These are phyloP conservation scores for Austroboletus festivus DNA, from an alignment of 768 basidiomycete species.

Conservation along the genomic window DNA sequence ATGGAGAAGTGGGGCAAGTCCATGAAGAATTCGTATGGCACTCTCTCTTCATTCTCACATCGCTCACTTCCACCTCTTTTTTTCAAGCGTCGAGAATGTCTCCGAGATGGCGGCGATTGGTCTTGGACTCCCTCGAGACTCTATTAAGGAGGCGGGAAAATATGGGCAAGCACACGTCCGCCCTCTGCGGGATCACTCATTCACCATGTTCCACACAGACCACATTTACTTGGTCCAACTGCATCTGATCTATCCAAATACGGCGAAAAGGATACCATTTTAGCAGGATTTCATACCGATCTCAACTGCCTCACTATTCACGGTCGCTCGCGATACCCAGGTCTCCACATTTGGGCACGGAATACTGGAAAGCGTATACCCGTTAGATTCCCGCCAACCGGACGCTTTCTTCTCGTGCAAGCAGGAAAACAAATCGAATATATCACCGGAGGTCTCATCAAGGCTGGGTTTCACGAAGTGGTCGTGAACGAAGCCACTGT, in stretches of 20 bases:
- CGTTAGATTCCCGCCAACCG: slow-evolving; percentile 80
- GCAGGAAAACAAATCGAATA: slow-evolving; percentile 96
- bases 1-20: slow-evolving; percentile 86
- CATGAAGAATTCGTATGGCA: slow-evolving; percentile 82
- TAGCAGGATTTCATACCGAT: slow-evolving; percentile 93
- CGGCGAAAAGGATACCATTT: slow-evolving; percentile 73
- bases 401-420: slow-evolving; percentile 83
- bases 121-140: slow-evolving; percentile 65
- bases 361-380: slow-evolving; percentile 89
- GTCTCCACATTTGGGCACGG: slow-evolving; percentile 91
- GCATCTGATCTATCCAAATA: slow-evolving; percentile 87
- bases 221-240: slow-evolving; percentile 90
- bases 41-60: slow-evolving; percentile 3
- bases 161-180: slow-evolving; percentile 60
- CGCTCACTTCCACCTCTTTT: neutral
- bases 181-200: neutral
- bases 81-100: slow-evolving; percentile 72
- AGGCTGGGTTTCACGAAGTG: slow-evolving; percentile 94
- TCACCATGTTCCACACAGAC: slow-evolving; percentile 37
- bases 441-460: slow-evolving; percentile 77
- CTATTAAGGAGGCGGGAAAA: slow-evolving; percentile 74
- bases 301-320: slow-evolving; percentile 93
- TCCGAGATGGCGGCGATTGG: slow-evolving; percentile 87
- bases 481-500: slow-evolving; percentile 82
- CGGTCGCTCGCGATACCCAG: slow-evolving; percentile 82